These are phyloP conservation scores for Cantharellus cinnabarinus DNA, from an alignment of 768 basidiomycete genomes.

Conservation along the genomic window DNA sequence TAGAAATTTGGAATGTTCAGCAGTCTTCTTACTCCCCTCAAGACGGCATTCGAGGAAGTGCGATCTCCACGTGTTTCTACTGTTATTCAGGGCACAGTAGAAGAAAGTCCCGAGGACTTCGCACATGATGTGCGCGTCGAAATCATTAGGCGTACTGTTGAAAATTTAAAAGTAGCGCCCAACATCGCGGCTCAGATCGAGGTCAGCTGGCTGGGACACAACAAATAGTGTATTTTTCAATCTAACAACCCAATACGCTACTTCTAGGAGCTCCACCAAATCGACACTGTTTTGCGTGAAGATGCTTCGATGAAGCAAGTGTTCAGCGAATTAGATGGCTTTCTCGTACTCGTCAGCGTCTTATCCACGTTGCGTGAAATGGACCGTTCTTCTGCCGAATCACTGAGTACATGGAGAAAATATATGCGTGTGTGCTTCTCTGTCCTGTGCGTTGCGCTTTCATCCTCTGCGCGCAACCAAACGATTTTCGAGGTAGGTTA, in stretches of 20 bases:
- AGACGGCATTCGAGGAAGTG: neutral
- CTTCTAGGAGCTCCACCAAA: constrained; percentile 23
- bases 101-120: constrained; percentile 38
- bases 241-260: neutral
- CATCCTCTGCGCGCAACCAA: constrained; percentile 33
- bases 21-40: neutral
- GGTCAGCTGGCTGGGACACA: constrained; percentile 1
- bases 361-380: constrained; percentile 32
- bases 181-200: constrained; percentile 34
- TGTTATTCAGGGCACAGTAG: neutral
- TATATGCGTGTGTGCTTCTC: neutral
- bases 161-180: constrained; percentile 36
- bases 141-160: constrained; percentile 48
- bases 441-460: constrained; percentile 27
- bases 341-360: constrained; percentile 51
- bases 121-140: constrained; percentile 52
- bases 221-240: neutral
- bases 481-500: constrained; percentile 43
- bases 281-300: constrained; percentile 46
- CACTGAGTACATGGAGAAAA: neutral
- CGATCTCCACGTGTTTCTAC: neutral
- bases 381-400: neutral
- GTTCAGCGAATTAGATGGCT: constrained; percentile 68
- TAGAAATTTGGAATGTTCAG: neutral
- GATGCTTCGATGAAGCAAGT: constrained; percentile 47